Evolutionary conservation across 257 asterid species (phyloP), one percentile per base, ranked within the genome.

Genomic region (Solanum acaule): DNA sequence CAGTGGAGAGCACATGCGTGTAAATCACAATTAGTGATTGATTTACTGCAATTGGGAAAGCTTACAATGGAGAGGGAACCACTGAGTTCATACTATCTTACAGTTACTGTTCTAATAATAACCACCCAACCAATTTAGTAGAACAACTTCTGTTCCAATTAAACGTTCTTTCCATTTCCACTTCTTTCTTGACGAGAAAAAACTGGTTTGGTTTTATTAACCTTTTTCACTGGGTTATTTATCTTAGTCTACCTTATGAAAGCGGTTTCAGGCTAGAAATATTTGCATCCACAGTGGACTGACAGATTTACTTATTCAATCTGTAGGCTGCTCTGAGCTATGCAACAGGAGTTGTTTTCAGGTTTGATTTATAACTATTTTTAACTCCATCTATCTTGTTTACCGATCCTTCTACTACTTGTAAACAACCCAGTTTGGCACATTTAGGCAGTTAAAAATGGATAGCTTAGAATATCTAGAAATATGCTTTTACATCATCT

Each of bases 271-370:
- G 46, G 87, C 37, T 40, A 77, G 33, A 27, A 46, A 9, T 27
- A 81, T 29, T 49, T 29, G 27, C 20, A 46, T 46, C 85, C 63
- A 20, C 27, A 3, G 29, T 81, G 76, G 56, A 71, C 85, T 91
- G 77, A 89, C 82, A 77, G 65, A 82, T 84, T 68, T 85, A 6
- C 79, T 86, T 87, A 27, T 40, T 89, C 65, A 49, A 72, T 87
- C 33, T 72, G 18, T 16, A 91, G 93, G 92, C 91, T 88, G 92
- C 93, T 86, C 67, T 91, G 86, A 91, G 93, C 86, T 91, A 91
- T 77, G 90, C 89, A 49, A 88, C 88, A 4, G 93, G 93, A 79
- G 93, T 90, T 13, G 67, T 87, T 70, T 90, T 90, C 89, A 91
- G 93, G 93, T 91, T 83, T 83, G 79, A 82, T 79, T 84, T 73